Base-by-base conservation (phyloP, 768 basidiomycete species). In the Coprinopsis sp. region DNA sequence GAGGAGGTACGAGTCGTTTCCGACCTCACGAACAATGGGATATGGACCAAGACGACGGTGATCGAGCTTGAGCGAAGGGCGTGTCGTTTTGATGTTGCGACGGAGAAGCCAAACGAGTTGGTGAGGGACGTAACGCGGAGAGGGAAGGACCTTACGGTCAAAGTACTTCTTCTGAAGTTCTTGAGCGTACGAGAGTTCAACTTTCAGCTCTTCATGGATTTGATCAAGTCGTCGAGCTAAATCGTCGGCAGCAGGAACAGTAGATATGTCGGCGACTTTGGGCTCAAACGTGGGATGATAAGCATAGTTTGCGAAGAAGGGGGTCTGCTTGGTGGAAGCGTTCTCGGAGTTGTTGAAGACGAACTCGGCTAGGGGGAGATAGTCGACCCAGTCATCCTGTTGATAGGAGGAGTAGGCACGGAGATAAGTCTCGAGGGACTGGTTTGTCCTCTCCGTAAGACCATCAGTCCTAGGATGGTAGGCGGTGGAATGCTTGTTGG, bases 301-400 rank as follows among this genome's bases (percentile, higher is more conserved):
- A 11, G 55, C 66, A 24, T 54, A 49, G 45, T 67, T 67, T 19
- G 68, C 57, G 23, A 61, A 69, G 58, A 72, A 71, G 1, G 68
- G 72, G 12, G 67, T 59, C 38, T 59, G 52, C 25, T 58, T 46
- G 28, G 67, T 71, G 1, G 69, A 63, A 2, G 59, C 25, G 41
- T 66, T 66, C 3, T 49, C 46, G 23, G 52, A 29, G 37, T 71
- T 70, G 51, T 75, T 76, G 57, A 63, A 69, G 0, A 59, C 51
- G 49, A 75, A 74, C 51, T 74, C 66, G 6, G 67, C 66, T 13
- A 73, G 52, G 0, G 69, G 61, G 0, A 75, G 58, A 29, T 60
- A 64, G 16, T 69, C 63, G 3, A 62, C 62, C 71, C 71, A 74
- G 46, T 74, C 57, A 43, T 73, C 67, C 46, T 74, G 74, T 21